Evolutionary conservation across 345 rosid genomes (phyloP), one percentile per base, ranked within the genome.

Genomic region (Syzygium grande): DNA sequence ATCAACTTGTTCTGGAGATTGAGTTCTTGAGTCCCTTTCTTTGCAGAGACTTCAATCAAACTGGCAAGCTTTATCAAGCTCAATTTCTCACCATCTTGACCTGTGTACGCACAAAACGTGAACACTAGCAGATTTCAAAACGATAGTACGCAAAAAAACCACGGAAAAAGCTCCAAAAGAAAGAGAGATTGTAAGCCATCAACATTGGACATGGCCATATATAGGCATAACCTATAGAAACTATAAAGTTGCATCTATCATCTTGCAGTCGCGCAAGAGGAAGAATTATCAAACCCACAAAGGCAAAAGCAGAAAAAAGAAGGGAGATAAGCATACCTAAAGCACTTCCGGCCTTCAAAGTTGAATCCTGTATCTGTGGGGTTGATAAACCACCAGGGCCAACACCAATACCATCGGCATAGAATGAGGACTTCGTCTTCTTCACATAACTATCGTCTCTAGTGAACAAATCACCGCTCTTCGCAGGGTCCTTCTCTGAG

Each of bases 61-160:
- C 97, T 96, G 73, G 98, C 98, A 83, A 98, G 95, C 91, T 98
- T 98, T 86, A 98, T 98, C 63, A 98, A 92, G 90, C 97, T 98
- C 90, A 96, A 86, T 89, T 94, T 96, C 22, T 92, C 99, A 79
- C 93, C 96, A 85, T 92, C 96, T 90, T 92, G 91, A 78, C 95
- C 99, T 98, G 88, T 91, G 92, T 80, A 86, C 27, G 83, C 11
- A 34, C 80, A 25, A 27, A 49, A 49, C 84, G 51, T 10, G 8
- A 43, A 22, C 80, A 73, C 19, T 9, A 19, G 46, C 80, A 54
- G 63, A 53, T 52, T n/a, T 85, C 86, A 85, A 85, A 21, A 52
- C 8, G 2, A 56, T 30, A 25, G 3, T 53, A 5, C 5, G 3
- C 63, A 54, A 5, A 52, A 52, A 46, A 52, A 6, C 68, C 43